Conservation (phyloP, 306 rosid species). For the Glycine soja region DNA sequence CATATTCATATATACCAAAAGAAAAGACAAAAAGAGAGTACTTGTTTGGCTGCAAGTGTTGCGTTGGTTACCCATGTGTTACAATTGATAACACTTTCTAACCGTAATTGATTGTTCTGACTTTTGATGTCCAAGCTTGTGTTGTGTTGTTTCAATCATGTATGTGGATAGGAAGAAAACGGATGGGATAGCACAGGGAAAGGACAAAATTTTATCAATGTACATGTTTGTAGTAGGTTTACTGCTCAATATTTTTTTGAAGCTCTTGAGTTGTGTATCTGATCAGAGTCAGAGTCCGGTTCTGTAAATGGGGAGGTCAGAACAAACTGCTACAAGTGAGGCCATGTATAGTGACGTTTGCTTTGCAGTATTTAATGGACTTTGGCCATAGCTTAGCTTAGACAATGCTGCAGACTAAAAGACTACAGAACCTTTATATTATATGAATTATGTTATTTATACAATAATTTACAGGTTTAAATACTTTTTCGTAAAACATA, state of each 20-base stretch:
- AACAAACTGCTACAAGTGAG: conserved; percentile 42
- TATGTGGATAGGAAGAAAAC: conserved; percentile 20
- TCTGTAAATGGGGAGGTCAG: conserved; percentile 44
- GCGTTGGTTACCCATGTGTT: conserved; percentile 26
- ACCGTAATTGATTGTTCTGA: conserved; percentile 44
- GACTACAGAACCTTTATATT: too few relatives aligned
- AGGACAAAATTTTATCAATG: conserved; percentile 38
- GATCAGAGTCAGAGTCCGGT: background rate
- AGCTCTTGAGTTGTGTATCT: background rate
- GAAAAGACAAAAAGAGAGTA: conserved; percentile 42
- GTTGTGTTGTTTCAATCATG: conserved; percentile 36
- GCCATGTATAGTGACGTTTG: conserved; percentile 49
- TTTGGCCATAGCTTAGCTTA: conserved; percentile 44
- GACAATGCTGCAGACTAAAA: conserved; percentile 13
- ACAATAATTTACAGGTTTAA: too few relatives aligned
- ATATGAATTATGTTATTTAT: too few relatives aligned
- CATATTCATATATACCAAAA: background rate
- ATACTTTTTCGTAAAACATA: too few relatives aligned
- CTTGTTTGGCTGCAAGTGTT: conserved; percentile 34
- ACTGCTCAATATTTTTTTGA: conserved; percentile 51
- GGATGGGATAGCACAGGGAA: background rate
- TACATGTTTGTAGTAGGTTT: conserved; percentile 38
- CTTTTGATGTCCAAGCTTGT: conserved; percentile 40
- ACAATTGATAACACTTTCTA: conserved; percentile 34
- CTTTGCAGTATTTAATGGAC: conserved; percentile 44